These are phyloP conservation scores for Trichoderma endophyticum DNA, from an alignment of 2,329 filamentous ascomycete species.

Conservation along the genomic window DNA sequence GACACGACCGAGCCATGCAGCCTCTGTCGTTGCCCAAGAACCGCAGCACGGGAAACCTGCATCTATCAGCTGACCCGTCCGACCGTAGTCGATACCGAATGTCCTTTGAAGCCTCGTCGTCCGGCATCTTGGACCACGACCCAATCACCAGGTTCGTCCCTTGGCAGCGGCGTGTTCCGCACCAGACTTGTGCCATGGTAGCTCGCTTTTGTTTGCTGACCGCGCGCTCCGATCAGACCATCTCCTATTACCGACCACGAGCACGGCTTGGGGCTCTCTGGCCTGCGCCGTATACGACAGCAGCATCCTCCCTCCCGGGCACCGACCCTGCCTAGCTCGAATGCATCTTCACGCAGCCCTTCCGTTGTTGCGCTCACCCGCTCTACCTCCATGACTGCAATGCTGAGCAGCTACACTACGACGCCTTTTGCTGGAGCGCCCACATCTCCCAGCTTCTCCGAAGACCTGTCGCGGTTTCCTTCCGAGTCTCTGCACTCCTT, in stretches of 20 bases:
- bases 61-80: slow-evolving; percentile 42
- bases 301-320: slow-evolving; percentile 63
- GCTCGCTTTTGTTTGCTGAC: slow-evolving; percentile 27
- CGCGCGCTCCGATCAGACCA: slow-evolving; percentile 54
- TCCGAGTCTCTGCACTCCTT: slow-evolving; percentile 97
- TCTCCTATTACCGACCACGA: slow-evolving; percentile 82
- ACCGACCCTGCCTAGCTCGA: slow-evolving; percentile 61
- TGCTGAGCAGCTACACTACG: slow-evolving; percentile 55
- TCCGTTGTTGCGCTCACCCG: slow-evolving; percentile 58
- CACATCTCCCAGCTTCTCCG: slow-evolving; percentile 71
- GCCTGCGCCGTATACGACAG: slow-evolving; percentile 90
- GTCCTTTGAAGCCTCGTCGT: slow-evolving; percentile 70
- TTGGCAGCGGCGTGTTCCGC: background rate
- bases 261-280: slow-evolving; percentile 79
- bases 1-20: slow-evolving; percentile 44
- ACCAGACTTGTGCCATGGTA: background rate
- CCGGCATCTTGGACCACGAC: slow-evolving; percentile 60
- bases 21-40: slow-evolving; percentile 59
- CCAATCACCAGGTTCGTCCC: slow-evolving; percentile 64
- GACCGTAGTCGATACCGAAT: slow-evolving; percentile 65
- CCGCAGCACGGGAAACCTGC: slow-evolving; percentile 62
- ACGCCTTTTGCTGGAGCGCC: slow-evolving; percentile 59
- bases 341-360: slow-evolving; percentile 59
- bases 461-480: slow-evolving; percentile 89
- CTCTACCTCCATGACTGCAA: slow-evolving; percentile 68